Base-by-base conservation (phyloP, 2,329 filamentous ascomycete genomes). In the Tolypocladium endophyticum region DNA sequence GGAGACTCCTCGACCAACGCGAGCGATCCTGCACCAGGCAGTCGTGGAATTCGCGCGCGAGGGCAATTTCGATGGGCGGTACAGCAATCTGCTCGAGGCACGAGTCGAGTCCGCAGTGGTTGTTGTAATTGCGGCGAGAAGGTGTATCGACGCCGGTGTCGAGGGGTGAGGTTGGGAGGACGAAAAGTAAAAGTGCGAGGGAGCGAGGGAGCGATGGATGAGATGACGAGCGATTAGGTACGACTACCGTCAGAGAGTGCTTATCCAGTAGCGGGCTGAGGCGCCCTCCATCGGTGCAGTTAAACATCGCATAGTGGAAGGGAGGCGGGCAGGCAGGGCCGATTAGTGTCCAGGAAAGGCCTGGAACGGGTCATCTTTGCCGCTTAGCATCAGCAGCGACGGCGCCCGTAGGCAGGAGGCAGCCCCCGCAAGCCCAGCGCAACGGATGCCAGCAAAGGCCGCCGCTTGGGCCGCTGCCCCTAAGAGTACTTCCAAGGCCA, bases 191-290 rank as follows among this genome's bases (percentile, higher is more conserved):
- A 23, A 35, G 30, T 30, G 30, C n/a, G 50, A 12, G 47, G 30
- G 57, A 58, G 66, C 64, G 59, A 56, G 59, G 14, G 35, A 20
- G 54, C 36, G 54, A 30, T 7, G 50, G 30, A 23, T 35, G 20
- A 53, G 50, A 11, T 53, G 50, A 14, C 20, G 20, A 23, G 50
- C 28, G 50, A 12, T 35, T 41, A 47, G 12, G 16, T 25, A 8
- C 30, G 9, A 20, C 12, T 41, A n/a, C n/a, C n/a, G n/a, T n/a
- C n/a, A n/a, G n/a, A n/a, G n/a, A 14, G 54, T 20, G 5, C 54
- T 38, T 38, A 11, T 23, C 35, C 54, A 30, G 54, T 36, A 41
- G 35, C 53, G 53, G 53, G 53, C 53, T 23, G 53, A 36, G 20
- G 53, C 35, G n/a, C 36, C 7, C 36, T 28, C 38, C 18, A 43